Percentiles rank a stretch among this genome's conserved stretches.
phyloP scores from a whole-genome alignment of 352 stramenopile species.

The Phytopythium vexans region DNA sequence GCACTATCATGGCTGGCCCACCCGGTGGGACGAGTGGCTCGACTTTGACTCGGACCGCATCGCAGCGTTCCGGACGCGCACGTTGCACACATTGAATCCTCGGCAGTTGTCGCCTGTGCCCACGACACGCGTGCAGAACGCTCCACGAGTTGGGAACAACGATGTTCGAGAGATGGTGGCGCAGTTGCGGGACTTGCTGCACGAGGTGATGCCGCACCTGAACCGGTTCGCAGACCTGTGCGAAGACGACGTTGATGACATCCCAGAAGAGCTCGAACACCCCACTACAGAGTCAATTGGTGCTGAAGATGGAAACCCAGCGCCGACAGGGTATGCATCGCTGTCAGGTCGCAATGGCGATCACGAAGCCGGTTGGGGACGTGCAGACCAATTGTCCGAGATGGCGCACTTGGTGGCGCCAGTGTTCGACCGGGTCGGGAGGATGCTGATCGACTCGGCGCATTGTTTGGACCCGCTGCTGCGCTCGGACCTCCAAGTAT shows the following conservation, averaged over 20 bases:
- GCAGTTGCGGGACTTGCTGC: slow-evolving; percentile 63
- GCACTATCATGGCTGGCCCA: slow-evolving; percentile 97
- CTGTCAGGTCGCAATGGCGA: too few species aligned
- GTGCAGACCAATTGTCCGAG: slow-evolving; percentile 44
- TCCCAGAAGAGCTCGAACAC: slow-evolving; percentile 2
- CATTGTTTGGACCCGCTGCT: slow-evolving; percentile 58
- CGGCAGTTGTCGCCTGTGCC: slow-evolving; percentile 58
- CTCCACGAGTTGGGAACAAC: slow-evolving; percentile 35
- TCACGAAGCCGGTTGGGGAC: slow-evolving; percentile 3
- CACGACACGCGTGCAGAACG: slow-evolving; percentile 48
- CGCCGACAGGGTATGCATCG: too few species aligned
- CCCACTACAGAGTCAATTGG: too few species aligned
- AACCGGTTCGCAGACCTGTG: slow-evolving; percentile 60
- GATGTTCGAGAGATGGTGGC: slow-evolving; percentile 49
- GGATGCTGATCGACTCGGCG: slow-evolving; percentile 68
- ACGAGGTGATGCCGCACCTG: slow-evolving; percentile 67
- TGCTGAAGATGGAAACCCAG: too few species aligned
- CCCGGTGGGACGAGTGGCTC: slow-evolving; percentile 98
- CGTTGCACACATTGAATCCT: slow-evolving; percentile 45
- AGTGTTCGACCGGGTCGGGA: slow-evolving; percentile 79
- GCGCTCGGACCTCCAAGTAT: slow-evolving; percentile 37
- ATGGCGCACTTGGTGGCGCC: slow-evolving; percentile 66
- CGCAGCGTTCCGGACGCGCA: slow-evolving; percentile 94
- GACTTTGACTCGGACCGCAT: slow-evolving; percentile 92
- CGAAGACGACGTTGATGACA: slow-evolving; percentile 27